Base-by-base conservation (phyloP, 441 rosid genomes). In the Breynia disticha region DNA sequence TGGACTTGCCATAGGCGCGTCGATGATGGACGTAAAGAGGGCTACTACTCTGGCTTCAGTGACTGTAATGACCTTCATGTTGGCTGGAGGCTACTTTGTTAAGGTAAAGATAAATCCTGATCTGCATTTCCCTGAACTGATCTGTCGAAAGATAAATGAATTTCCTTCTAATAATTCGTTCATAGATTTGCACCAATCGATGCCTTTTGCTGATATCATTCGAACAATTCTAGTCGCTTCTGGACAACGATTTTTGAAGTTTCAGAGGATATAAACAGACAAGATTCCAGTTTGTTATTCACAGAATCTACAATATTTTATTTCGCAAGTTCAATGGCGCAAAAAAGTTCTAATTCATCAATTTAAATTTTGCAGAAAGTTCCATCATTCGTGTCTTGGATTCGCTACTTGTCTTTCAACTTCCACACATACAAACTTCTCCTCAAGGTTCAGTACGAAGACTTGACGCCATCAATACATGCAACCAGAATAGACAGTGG, bases 11-110 rank as follows among this genome's bases (percentile, higher is more conserved):
- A 93, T 93, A 32, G 98, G 98, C 20, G 98, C 98, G 3, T 65
- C 79, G 12, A 63, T 93, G 59, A 84, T 93, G 98, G 98, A 93
- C 73, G 44, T 93, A 44, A 93, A 93, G 73, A 86, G 60, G 72
- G 98, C 98, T 7, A 88, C 98, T 0, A 93, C 98, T 22, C 62
- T 93, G 54, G 98, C 98, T 59, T 93, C 97, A 16, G 98, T 93
- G 17, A 79, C 95, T 43, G 90, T 91, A 62, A 91, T 91, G 98
- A 88, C 97, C 50, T 91, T 91, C 72, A 88, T 91, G 98, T 80
- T 91, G 19, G 90, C 98, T 5, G 98, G 98, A 52, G 98, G 96
- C 37, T 91, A 63, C 77, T 91, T 91, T 62, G 95, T 91, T 0
- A 69, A 84, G 94, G 98, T 76, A 68, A 55, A 16, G 7, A 41